Evolutionary conservation across 1,284 basidiomycete genomes (phyloP).

Genomic region (Tilletia indica): DNA sequence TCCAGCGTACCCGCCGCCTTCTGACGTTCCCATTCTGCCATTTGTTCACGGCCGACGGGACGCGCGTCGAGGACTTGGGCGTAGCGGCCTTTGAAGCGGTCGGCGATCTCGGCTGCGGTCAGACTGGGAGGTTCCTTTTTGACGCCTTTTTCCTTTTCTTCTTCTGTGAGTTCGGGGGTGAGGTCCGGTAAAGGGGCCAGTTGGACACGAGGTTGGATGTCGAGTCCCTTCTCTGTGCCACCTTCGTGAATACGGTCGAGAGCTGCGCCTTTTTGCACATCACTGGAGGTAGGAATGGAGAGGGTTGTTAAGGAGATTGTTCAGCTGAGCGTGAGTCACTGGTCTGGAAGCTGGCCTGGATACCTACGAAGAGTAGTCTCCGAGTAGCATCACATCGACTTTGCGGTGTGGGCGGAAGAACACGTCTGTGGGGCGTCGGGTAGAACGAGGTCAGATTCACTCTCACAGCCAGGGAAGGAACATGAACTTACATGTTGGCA

Average conservation of each 20-base stretch:
- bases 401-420: conserved; percentile 21
- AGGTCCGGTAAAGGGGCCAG: conserved; percentile 4
- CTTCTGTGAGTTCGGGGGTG: not conserved
- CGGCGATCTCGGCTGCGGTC: conserved; percentile 23
- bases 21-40: conserved; percentile 12
- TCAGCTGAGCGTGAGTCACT: too few relatives aligned
- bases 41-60: conserved; percentile 11
- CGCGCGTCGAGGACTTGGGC: conserved; percentile 21
- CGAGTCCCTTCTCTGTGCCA: conserved; percentile 19
- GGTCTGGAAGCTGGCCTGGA: too few relatives aligned
- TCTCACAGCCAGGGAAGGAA: not conserved
- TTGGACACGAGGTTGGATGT: conserved; percentile 16
- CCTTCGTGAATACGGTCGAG: conserved; percentile 18
- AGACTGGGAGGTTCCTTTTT: conserved; percentile 19
- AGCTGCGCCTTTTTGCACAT: conserved; percentile 20
- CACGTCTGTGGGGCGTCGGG: conserved; percentile 1
- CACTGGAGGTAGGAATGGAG: not conserved
- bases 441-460: too few relatives aligned
- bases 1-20: not conserved
- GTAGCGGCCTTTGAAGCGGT: conserved; percentile 30
- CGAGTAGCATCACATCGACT: conserved; percentile 19
- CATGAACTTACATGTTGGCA: conserved; percentile 28
- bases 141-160: conserved; percentile 16
- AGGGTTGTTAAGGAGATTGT: not conserved
- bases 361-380: conserved; percentile 20